Base-by-base conservation (phyloP, 1,284 basidiomycete genomes). In the Marasmius oreades region DNA sequence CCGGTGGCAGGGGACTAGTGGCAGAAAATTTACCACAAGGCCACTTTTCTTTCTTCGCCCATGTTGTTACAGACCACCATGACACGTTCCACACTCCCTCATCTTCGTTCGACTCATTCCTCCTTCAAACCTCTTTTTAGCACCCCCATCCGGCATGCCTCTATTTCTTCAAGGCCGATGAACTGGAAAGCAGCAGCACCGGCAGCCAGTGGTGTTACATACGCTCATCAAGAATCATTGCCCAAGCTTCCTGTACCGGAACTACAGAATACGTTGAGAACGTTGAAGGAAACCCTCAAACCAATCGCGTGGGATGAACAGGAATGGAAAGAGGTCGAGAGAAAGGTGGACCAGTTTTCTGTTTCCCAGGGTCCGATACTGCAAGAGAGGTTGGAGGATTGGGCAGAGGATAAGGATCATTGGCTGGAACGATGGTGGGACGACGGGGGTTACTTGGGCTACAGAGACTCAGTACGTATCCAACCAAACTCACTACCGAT, bases 391-490 rank as follows among this genome's bases (percentile, higher is more conserved):
- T 71, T 92, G 55, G 64, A 80, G 52, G 68, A 78, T 54, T 75
- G 80, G 55, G 76, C 78, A 45, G 70, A 73, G 31, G 76, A 78
- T 58, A 78, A 70, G 42, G 69, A 74, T 48, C 87, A 91, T 64
- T 92, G 90, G 90, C 71, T 92, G 14, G 90, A 92, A 63, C 77
- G 86, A 55, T 92, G 90, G 89, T 92, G 90, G 90, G 90, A 92
- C 64, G 82, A 90, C 63, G 68, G 69, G 23, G 87, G 70, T 1
- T 92, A 92, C 63, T 71, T 90, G 53, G 77, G 80, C 3, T 92
- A 91, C 66, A 77, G 90, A 47, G 90, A 92, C 63, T 87, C 90
- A 55, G 89, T 90, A 63, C 51, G 84, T 70, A 26, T n/a, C 26
- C 8, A 16, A 11, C 44, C 7, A 24, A 31, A 26, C 48, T 39